Percentiles rank a stretch among this genome's conserved stretches.
These are phyloP conservation scores for Dendrocalamus sinicus DNA, from an alignment of 176 grass and related monocot species.

Conservation along the genomic window DNA sequence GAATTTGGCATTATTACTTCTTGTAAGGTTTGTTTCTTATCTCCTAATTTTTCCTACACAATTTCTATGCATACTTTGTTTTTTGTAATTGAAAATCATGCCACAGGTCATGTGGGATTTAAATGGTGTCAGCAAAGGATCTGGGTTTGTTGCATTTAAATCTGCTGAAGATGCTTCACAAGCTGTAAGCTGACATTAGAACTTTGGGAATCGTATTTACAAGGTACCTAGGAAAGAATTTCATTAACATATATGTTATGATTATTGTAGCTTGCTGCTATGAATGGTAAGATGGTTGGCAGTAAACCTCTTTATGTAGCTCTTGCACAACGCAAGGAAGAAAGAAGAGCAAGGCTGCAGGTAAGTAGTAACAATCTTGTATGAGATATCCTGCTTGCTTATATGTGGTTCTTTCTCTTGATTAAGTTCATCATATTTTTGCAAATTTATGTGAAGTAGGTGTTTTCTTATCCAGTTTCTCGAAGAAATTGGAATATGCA, in stretches of 20 bases:
- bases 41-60: slow-evolving; percentile 1
- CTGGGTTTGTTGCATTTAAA: slow-evolving; percentile 73
- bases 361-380: slow-evolving; percentile 21
- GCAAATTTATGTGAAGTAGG: neutral
- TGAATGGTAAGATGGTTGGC: slow-evolving; percentile 73
- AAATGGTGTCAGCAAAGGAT: slow-evolving; percentile 80
- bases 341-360: slow-evolving; percentile 71
- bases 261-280: neutral
- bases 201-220: neutral
- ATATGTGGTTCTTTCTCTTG: neutral
- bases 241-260: slow-evolving; percentile 24
- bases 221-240: slow-evolving; percentile 3
- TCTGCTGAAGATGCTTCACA: slow-evolving; percentile 63
- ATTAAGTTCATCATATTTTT: neutral
- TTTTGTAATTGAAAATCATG: neutral
- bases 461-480: neutral
- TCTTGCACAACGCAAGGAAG: slow-evolving; percentile 79
- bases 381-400: neutral
- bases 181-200: slow-evolving; percentile 50
- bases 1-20: slow-evolving; percentile 66
- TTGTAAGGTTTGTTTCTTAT: slow-evolving; percentile 64
- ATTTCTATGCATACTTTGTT: neutral
- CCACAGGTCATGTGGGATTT: slow-evolving; percentile 64
- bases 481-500: neutral
- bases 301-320: slow-evolving; percentile 79